phyloP scores from a whole-genome alignment of 2,329 filamentous ascomycete species.

The Fusarium torulosum region DNA sequence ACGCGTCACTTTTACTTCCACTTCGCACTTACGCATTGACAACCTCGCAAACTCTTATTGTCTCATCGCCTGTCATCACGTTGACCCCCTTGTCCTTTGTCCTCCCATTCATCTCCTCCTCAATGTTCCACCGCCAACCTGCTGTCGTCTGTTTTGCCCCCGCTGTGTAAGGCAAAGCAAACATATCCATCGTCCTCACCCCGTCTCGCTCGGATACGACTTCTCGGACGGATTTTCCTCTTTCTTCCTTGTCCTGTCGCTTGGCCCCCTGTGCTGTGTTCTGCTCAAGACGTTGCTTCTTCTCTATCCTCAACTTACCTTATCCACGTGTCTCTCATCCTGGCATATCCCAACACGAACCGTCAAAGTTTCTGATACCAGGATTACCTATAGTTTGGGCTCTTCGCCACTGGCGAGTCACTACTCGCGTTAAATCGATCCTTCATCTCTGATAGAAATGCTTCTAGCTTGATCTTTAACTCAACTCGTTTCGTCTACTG shows the following conservation, averaged over 20 bases:
- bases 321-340: constrained; percentile 10
- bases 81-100: constrained; percentile 45
- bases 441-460: constrained; percentile 9
- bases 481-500: constrained; percentile 2
- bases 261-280: not conserved
- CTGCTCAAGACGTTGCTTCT: constrained; percentile 9
- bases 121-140: constrained; percentile 46
- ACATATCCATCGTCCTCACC: constrained; percentile 43
- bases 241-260: constrained; percentile 13
- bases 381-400: constrained; percentile 7
- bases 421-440: constrained; percentile 17
- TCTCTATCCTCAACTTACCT: constrained; percentile 7
- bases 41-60: constrained; percentile 35
- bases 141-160: constrained; percentile 45
- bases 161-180: constrained; percentile 49
- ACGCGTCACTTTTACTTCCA: not conserved
- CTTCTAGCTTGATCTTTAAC: not conserved
- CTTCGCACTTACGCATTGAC: constrained; percentile 9
- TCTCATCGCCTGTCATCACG: constrained; percentile 41
- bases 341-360: constrained; percentile 20
- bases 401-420: constrained; percentile 23
- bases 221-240: constrained; percentile 20
- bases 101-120: constrained; percentile 44
- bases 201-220: constrained; percentile 22
- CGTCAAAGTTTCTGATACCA: constrained; percentile 10